Evolutionary conservation across 73 alveolate genomes (phyloP).

Genomic region (Paramecium tetraurelia): DNA sequence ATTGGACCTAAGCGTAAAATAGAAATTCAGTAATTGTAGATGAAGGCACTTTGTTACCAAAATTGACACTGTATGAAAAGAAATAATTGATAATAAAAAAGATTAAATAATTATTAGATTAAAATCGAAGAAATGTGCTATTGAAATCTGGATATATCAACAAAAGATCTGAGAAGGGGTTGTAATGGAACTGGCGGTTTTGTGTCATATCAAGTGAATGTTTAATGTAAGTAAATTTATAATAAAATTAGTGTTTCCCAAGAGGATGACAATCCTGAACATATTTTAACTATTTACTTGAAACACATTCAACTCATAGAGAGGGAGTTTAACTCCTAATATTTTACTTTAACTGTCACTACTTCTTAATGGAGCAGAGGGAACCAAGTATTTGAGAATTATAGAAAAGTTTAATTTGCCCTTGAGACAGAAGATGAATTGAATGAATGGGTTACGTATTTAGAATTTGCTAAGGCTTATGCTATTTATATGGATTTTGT

Average conservation of each 20-base stretch:
- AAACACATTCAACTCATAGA: neutral
- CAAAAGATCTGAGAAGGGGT: constrained; percentile 23
- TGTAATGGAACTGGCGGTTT: constrained; percentile 25
- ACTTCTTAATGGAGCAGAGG: constrained; percentile 26
- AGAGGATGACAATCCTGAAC: constrained; percentile 49
- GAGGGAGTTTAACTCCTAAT: neutral
- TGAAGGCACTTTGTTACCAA: neutral
- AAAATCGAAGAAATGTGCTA: neutral
- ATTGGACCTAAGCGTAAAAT: constrained; percentile 11
- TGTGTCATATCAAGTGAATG: constrained; percentile 10
- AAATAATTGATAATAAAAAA: neutral
- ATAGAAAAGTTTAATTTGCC: neutral
- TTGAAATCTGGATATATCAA: neutral
- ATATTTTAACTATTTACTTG: neutral
- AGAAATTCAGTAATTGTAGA: neutral
- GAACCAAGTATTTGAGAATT: neutral
- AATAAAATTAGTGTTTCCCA: neutral
- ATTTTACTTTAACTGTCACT: neutral
- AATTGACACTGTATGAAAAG: neutral
- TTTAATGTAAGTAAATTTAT: neutral
- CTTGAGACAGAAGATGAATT: constrained; percentile 23
- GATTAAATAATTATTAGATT: neutral
- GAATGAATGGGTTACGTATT: constrained; percentile 14
- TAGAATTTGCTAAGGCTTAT: constrained; percentile 45
- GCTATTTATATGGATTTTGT: constrained; percentile 43